Evolutionary conservation across 441 rosid genomes (phyloP).

Genomic region (Adansonia grandidieri): DNA sequence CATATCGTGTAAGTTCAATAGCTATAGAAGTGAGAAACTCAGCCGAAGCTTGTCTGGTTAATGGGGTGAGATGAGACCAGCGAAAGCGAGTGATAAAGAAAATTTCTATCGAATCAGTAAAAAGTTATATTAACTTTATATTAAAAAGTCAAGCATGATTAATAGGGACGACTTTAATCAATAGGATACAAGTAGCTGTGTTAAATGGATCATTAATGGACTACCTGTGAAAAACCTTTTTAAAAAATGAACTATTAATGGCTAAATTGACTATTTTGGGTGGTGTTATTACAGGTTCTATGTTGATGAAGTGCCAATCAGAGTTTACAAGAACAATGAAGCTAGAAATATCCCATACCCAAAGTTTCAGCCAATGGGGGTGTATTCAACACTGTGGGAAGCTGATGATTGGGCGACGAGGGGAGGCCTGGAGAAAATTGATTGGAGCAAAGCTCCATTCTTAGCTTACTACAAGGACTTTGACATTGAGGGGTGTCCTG

Average conservation of each 20-base stretch:
- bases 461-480: constrained; percentile 65
- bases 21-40: not conserved
- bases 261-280: not conserved
- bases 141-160: not conserved
- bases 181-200: not conserved
- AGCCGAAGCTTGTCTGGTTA: not conserved
- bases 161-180: not conserved
- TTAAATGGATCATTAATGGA: no score
- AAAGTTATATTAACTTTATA: not conserved
- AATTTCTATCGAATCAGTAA: not conserved
- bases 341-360: constrained; percentile 54
- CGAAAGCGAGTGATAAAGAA: not conserved
- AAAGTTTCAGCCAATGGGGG: constrained; percentile 60
- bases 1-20: constrained; percentile 57
- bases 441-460: constrained; percentile 72
- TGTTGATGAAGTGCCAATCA: constrained; percentile 64
- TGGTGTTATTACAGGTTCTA: constrained; percentile 42
- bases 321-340: constrained; percentile 66
- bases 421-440: constrained; percentile 68
- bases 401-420: constrained; percentile 80
- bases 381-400: constrained; percentile 74
- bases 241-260: no score
- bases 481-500: constrained; percentile 68
- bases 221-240: no score
- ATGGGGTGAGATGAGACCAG: not conserved